Base-by-base conservation (phyloP, 192 early-diverging fungal species). In the Backusella liffmaniae region DNA sequence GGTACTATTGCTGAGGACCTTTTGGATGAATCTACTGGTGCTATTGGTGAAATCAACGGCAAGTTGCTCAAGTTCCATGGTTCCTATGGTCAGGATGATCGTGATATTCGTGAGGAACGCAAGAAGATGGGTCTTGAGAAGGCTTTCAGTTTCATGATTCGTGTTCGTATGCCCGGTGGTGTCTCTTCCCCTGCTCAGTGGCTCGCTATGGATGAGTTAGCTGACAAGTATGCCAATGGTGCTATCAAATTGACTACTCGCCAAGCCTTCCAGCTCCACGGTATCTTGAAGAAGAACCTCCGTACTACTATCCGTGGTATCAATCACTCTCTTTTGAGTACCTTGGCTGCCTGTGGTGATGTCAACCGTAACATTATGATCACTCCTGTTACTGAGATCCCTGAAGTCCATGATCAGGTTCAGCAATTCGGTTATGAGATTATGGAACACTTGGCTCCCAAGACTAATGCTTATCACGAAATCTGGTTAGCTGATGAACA, bases 321-420 rank as follows among this genome's bases (percentile, higher is more conserved):
- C 87, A 98, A 98, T 86, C 91, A 91, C 73, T 88, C 89, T 30
- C 84, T 97, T 66, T 90, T 98, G 84, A 92, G 96, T 84, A 97
- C 96, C 35, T 89, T 98, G 59, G 97, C 97, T 49, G 97, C 97
- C 65, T 98, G 97, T 84, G 97, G 97, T 73, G 97, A 98, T 84
- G 97, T 98, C 76, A 98, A 98, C 87, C 91, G 97, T 74, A 98
- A 97, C 88, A 95, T 98, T 73, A 96, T 97, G 83, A 92, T 93
- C 80, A 95, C 92, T 80, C 94, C 96, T 73, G 94, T 95, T 83
- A 95, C 95, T 80, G 84, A 89, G 34, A 85, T 90, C 73, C 90
- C 94, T 32, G 88, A 93, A 59, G 78, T 97, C 37, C 96, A 98
- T 85, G 85, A 84, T 34, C 88, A 95, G 70, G 89, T 97, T 10